phyloP scores from a whole-genome alignment of 768 basidiomycete species.

The Tubosaeta sp. region DNA sequence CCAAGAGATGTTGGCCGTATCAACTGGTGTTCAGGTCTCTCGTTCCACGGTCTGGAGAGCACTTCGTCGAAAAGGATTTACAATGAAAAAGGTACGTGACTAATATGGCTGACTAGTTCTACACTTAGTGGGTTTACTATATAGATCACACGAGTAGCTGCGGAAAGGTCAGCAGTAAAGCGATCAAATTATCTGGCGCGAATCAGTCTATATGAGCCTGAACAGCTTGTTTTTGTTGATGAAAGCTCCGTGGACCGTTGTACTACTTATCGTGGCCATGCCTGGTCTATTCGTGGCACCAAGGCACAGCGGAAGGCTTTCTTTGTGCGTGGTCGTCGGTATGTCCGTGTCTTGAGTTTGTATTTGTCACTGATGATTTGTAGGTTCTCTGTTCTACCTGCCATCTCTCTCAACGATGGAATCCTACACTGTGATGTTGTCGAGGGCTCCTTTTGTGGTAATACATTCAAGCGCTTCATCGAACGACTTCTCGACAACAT shows the following conservation, averaged over 20 bases:
- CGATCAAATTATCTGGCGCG: background rate
- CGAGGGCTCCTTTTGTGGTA: background rate
- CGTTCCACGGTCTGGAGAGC: background rate
- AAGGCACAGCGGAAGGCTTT: background rate
- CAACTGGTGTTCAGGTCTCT: background rate
- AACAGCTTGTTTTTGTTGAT: background rate
- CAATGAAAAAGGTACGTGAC: background rate
- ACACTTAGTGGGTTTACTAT: too few relatives aligned
- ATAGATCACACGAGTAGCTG: background rate
- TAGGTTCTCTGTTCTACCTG: conserved; percentile 5
- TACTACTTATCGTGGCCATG: background rate
- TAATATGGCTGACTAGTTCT: too few relatives aligned
- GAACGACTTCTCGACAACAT: background rate
- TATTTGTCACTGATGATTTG: background rate
- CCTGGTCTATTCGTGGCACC: background rate
- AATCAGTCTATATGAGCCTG: background rate
- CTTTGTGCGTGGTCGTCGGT: background rate
- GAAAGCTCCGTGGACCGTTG: background rate
- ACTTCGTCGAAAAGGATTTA: background rate
- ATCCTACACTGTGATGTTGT: conserved; percentile 1
- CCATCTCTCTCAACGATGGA: background rate
- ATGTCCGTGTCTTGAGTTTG: too few relatives aligned
- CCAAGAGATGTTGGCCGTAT: background rate
- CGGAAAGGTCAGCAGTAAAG: background rate
- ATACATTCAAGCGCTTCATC: background rate